phyloP scores from a whole-genome alignment of 2,329 filamentous ascomycete genomes.

The Hawksworthiomyces lignivorus region DNA sequence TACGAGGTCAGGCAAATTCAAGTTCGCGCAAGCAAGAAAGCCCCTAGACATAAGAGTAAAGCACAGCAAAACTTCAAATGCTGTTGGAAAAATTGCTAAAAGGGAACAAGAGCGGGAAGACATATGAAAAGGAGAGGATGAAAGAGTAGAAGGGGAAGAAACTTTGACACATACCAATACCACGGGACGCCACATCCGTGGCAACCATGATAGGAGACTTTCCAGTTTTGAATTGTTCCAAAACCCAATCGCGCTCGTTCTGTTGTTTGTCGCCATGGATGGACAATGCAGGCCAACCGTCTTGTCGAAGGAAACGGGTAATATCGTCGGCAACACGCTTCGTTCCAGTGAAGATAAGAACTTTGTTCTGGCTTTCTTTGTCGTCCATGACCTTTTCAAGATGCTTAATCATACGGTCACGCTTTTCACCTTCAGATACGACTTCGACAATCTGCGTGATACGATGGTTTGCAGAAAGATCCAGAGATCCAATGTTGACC shows the following conservation, averaged over 20 bases:
- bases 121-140: constrained; percentile 21
- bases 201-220: constrained; percentile 99
- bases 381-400: constrained; percentile 97
- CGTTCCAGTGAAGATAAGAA: constrained; percentile 85
- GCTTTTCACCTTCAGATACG: constrained; percentile 93
- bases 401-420: constrained; percentile 94
- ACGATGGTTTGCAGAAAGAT: constrained; percentile 92
- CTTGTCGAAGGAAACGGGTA: constrained; percentile 91
- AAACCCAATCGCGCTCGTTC: constrained; percentile 98
- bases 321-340: constrained; percentile 98
- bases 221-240: constrained; percentile 98
- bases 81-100: constrained; percentile 46
- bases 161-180: constrained; percentile 91
- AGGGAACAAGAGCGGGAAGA: too few species aligned
- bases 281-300: constrained; percentile 94
- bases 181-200: constrained; percentile 98
- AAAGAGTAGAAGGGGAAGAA: constrained; percentile 17
- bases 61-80: constrained; percentile 57
- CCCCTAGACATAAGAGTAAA: constrained; percentile 90
- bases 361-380: constrained; percentile 88
- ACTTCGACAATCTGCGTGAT: constrained; percentile 98
- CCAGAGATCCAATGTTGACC: constrained; percentile 96
- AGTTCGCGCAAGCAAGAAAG: constrained; percentile 82
- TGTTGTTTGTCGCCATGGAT: constrained; percentile 99
- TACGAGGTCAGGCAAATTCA: constrained; percentile 83